Base-by-base conservation (phyloP, 805 yeast genomes). In the Starmerella khaoyaiensis region DNA sequence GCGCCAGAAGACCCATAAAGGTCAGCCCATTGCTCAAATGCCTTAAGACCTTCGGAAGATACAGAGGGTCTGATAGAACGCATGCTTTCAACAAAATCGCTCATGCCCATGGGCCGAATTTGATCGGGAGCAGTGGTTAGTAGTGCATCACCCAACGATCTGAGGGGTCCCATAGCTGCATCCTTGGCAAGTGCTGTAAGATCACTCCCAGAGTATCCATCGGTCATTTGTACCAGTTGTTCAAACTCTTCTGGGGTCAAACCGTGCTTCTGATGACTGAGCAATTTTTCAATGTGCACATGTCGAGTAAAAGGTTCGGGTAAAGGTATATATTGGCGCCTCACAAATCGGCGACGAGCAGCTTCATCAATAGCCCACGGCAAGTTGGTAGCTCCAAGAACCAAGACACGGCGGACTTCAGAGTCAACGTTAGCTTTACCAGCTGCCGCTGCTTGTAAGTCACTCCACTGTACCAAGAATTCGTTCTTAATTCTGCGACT, bases 291-390 rank as follows among this genome's bases (percentile, higher is more conserved):
- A 16, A 87, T 62, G 53, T 87, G 96, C 4, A 70, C 69, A 35
- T 65, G 60, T 40, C 97, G 63, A 2, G 96, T 83, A 47, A 78
- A 86, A 18, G 64, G 69, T 54, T 86, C 97, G 0, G 98, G 97
- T 31, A 90, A 63, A 4, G 97, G 97, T 37, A 90, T 86, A 58
- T 90, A 86, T 53, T 82, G 93, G 35, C 96, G 65, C 51, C 93
- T 71, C 5, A 82, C 93, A 59, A 87, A 87, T 45, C 97, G 67
- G 56, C 97, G 70, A 51, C 96, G 66, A 1, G 97, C 96, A 2
- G 96, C 96, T 53, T 90, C 97, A 58, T 87, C 98, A 43, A 52
- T 84, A 2, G 83, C 79, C 98, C 98, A 87, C 0, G 98, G 98
- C 44, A 87, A 57, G 56, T 87, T 90, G 0, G 97, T 87, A 1